Percentiles rank a stretch among this genome's conserved stretches.
Evolutionary conservation across 2,329 filamentous ascomycete species (phyloP).

Genomic region (Sphaerulina populicola): DNA sequence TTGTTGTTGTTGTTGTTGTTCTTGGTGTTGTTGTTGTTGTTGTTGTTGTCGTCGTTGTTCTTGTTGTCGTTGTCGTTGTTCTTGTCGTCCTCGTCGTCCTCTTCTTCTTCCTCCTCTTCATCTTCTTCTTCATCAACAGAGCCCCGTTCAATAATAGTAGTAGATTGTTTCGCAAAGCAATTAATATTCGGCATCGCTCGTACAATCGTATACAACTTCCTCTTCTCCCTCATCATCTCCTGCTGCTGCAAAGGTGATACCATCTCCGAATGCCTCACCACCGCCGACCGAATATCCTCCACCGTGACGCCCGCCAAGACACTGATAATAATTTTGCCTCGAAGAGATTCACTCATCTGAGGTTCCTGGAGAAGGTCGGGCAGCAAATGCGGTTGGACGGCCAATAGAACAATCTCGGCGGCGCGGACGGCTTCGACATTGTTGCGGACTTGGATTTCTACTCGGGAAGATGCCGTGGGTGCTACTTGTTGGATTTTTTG

Average conservation of each 20-base stretch:
- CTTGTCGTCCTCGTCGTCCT: too few species aligned
- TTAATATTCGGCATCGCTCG: conserved; percentile 13
- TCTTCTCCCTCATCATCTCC: too few species aligned
- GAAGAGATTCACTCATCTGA: conserved; percentile 6
- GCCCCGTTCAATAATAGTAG: conserved; percentile 7
- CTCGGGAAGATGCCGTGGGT: not conserved
- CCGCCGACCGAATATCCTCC: not conserved
- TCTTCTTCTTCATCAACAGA: too few species aligned
- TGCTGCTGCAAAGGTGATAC: too few species aligned
- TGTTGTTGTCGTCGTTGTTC: too few species aligned
- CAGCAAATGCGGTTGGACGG: conserved; percentile 10
- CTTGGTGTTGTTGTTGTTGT: too few species aligned
- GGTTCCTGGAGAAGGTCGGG: conserved; percentile 3
- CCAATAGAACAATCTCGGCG: conserved; percentile 9
- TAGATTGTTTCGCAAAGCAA: conserved; percentile 4
- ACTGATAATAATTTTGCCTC: conserved; percentile 11
- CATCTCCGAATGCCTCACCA: not conserved
- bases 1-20: too few species aligned
- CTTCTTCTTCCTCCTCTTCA: too few species aligned
- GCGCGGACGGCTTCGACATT: conserved; percentile 1
- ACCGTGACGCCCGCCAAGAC: conserved; percentile 12
- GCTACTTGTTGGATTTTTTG: not conserved
- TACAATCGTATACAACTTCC: conserved; percentile 1
- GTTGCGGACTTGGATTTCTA: conserved; percentile 2
- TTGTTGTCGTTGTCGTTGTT: too few species aligned